These are phyloP conservation scores for Termitomyces sp. DNA, from an alignment of 768 basidiomycete species.

Conservation along the genomic window DNA sequence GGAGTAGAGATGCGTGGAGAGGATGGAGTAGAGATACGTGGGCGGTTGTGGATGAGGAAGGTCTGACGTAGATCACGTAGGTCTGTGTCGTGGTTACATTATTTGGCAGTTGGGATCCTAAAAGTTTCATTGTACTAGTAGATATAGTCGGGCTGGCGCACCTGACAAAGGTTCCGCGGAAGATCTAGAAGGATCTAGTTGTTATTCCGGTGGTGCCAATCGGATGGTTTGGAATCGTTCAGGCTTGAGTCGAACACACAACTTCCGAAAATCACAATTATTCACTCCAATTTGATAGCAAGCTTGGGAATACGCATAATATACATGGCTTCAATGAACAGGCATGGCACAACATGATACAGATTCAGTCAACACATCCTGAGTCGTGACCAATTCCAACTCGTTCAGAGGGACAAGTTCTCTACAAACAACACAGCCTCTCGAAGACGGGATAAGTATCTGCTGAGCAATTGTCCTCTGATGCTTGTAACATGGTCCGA, in stretches of 20 bases:
- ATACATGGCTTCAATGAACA: neutral
- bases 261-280: neutral
- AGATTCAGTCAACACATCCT: neutral
- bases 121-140: constrained; percentile 22
- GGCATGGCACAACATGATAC: neutral
- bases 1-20: constrained; percentile 33
- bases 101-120: neutral
- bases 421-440: too few relatives aligned
- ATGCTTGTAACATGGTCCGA: too few relatives aligned
- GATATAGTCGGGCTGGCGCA: constrained; percentile 78
- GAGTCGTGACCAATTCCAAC: neutral
- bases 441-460: too few relatives aligned
- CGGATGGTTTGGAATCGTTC: constrained; percentile 23
- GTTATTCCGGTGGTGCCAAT: constrained; percentile 53
- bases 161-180: constrained; percentile 70
- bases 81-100: constrained; percentile 30
- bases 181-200: constrained; percentile 58
- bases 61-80: constrained; percentile 71
- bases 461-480: too few relatives aligned
- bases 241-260: constrained; percentile 2
- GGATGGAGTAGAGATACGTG: constrained; percentile 56
- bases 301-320: neutral
- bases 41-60: constrained; percentile 86
- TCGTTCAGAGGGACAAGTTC: too few relatives aligned
- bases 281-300: neutral